Percentiles rank a stretch among this genome's conserved stretches.
Evolutionary conservation across 345 rosid genomes (phyloP).

Genomic region (Punica granatum): DNA sequence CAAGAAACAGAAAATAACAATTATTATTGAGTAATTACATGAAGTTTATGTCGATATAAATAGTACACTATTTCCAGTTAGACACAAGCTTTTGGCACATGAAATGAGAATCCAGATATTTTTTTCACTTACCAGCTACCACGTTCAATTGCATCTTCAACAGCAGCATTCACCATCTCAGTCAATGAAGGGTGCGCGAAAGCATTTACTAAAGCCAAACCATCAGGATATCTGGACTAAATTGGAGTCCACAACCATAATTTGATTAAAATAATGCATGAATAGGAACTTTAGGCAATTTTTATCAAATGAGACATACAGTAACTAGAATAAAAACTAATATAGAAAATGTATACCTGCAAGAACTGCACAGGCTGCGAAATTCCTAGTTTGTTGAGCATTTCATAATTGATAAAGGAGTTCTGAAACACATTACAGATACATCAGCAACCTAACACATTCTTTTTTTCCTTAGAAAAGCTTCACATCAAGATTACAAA

Average conservation of each 20-base stretch:
- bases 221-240: constrained; percentile 97
- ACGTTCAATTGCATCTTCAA: constrained; percentile 81
- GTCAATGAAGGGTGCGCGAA: constrained; percentile 80
- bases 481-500: not conserved
- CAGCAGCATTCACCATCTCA: constrained; percentile 81
- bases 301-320: not conserved
- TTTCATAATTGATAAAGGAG: constrained; percentile 66
- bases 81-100: not conserved
- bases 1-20: not conserved
- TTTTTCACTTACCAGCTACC: constrained; percentile 72
- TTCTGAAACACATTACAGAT: constrained; percentile 43
- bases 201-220: constrained; percentile 57
- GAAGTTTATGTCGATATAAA: not conserved
- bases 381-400: constrained; percentile 84
- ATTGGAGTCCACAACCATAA: constrained; percentile 33
- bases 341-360: constrained; percentile 44
- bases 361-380: constrained; percentile 79
- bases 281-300: constrained; percentile 3
- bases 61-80: not conserved
- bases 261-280: constrained; percentile 27
- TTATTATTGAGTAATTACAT: not conserved
- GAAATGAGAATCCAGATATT: not conserved
- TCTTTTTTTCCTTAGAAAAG: not conserved
- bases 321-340: constrained; percentile 2
- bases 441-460: not conserved